Evolutionary conservation across 805 yeast genomes (phyloP), one percentile per base, ranked within the genome.

Genomic region (Lachancea waltii): DNA sequence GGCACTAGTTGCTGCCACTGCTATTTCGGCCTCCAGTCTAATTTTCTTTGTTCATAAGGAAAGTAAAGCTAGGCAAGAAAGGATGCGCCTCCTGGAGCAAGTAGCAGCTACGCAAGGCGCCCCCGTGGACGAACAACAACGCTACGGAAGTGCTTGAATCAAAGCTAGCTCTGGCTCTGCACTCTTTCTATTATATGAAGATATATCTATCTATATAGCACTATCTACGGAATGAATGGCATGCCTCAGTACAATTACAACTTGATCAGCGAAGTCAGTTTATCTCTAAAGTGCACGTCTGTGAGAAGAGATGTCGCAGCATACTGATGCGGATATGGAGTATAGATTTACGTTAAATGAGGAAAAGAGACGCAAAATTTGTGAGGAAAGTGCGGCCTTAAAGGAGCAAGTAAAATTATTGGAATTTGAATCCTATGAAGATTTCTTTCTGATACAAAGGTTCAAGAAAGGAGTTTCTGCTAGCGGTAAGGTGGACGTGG

Each of bases 1-100:
- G 0, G 41, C 69, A 1, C 65, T 90, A 42, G 68, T 85, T 1
- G 40, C 54, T 0, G 49, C 73, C 23, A 85, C 94, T 2, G 56
- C 70, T 3, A 9, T 37, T 11, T 17, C 36, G 6, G 27, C 39
- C 7, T 14, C 29, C 11, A 13, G 23, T 13, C 25, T 41, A n/a
- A 20, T 41, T 11, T 11, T 16, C 11, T 41, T 21, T 30, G 28
- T 37, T n/a, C 22, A 15, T 11, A 25, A 21, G n/a, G 35, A 41
- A 15, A 28, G 41, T 25, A 34, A 41, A 11, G 28, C 18, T 23
- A 30, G 44, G n/a, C 34, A 34, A 11, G 31, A 36, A 13, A 26
- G 23, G 36, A 41, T 41, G 18, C 30, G 30, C 17, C 30, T 13
- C 11, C 11, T 38, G 7, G 29, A 32, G 25, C 31, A 25, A 14